These are phyloP conservation scores for Mycena citricolor DNA, from an alignment of 1,284 basidiomycete genomes.

Conservation along the genomic window DNA sequence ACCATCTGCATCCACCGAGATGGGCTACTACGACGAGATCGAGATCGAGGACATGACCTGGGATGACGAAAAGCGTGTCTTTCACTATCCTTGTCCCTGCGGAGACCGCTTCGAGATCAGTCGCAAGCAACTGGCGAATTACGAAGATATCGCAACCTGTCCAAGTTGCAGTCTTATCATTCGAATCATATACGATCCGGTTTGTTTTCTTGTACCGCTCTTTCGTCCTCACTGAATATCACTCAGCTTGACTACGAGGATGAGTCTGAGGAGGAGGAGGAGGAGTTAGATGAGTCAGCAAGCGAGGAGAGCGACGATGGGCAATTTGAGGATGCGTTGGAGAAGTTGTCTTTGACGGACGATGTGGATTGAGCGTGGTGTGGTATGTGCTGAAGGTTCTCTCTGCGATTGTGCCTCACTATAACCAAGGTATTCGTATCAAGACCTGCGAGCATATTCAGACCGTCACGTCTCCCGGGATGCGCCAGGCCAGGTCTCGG, in stretches of 20 bases:
- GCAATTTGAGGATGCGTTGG: constrained; percentile 63
- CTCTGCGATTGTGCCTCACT: too few species aligned
- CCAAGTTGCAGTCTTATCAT: constrained; percentile 96
- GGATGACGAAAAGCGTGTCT: constrained; percentile 82
- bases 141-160: constrained; percentile 96
- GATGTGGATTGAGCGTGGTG: constrained; percentile 28
- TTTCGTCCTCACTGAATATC: constrained; percentile 2
- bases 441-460: too few species aligned
- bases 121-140: constrained; percentile 81
- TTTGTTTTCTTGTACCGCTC: constrained; percentile 43
- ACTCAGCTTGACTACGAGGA: constrained; percentile 74
- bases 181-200: constrained; percentile 93
- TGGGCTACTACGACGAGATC: constrained; percentile 90
- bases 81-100: constrained; percentile 97
- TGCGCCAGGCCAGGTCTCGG: too few species aligned
- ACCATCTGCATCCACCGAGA: too few species aligned
- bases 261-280: constrained; percentile 55
- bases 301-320: constrained; percentile 45
- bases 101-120: constrained; percentile 98
- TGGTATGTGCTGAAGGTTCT: too few species aligned
- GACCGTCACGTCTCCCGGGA: too few species aligned
- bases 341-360: constrained; percentile 52
- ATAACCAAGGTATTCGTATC: too few species aligned
- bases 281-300: constrained; percentile 40
- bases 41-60: constrained; percentile 96